phyloP scores from a whole-genome alignment of 2,329 filamentous ascomycete species.

The Ceratocystis papillata region DNA sequence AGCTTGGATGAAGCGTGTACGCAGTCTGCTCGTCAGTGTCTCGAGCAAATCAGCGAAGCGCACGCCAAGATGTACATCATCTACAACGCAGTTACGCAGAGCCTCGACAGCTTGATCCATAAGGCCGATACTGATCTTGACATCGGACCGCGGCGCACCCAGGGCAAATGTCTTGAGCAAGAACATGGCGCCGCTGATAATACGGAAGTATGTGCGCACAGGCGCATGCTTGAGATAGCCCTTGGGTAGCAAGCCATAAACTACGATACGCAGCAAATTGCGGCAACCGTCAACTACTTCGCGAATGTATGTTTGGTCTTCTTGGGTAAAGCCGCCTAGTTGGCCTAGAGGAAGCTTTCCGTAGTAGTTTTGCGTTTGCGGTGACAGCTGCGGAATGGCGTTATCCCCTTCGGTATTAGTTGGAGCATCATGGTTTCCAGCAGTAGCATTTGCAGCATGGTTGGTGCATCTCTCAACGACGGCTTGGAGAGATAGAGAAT shows the following conservation, averaged over 20 bases:
- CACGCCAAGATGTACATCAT: slow-evolving; percentile 76
- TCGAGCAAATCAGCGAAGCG: slow-evolving; percentile 75
- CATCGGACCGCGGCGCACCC: slow-evolving; percentile 66
- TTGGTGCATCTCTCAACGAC: slow-evolving; percentile 87
- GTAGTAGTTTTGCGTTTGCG: slow-evolving; percentile 54
- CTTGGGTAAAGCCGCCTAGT: slow-evolving; percentile 51
- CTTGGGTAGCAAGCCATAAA: slow-evolving; percentile 61
- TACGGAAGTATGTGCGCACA: slow-evolving; percentile 75
- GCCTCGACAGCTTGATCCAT: slow-evolving; percentile 66
- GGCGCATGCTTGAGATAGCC: slow-evolving; percentile 74
- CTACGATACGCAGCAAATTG: slow-evolving; percentile 64
- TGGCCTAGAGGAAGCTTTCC: slow-evolving; percentile 54
- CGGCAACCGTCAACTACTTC: slow-evolving; percentile 70
- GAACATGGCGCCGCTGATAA: slow-evolving; percentile 77
- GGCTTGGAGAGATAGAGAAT: slow-evolving; percentile 85
- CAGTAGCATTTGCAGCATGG: slow-evolving; percentile 45
- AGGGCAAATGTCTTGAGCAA: slow-evolving; percentile 74
- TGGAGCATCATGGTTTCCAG: slow-evolving; percentile 28
- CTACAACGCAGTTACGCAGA: slow-evolving; percentile 66
- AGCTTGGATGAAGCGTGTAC: slow-evolving; percentile 61
- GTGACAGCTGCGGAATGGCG: slow-evolving; percentile 41
- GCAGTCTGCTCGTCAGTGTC: slow-evolving; percentile 61
- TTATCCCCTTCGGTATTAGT: slow-evolving; percentile 31
- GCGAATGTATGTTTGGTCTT: slow-evolving; percentile 61
- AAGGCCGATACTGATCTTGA: slow-evolving; percentile 61